These are phyloP conservation scores for Wickerhamomyces sp. DNA, from an alignment of 1,139 yeast species.

Conservation along the genomic window DNA sequence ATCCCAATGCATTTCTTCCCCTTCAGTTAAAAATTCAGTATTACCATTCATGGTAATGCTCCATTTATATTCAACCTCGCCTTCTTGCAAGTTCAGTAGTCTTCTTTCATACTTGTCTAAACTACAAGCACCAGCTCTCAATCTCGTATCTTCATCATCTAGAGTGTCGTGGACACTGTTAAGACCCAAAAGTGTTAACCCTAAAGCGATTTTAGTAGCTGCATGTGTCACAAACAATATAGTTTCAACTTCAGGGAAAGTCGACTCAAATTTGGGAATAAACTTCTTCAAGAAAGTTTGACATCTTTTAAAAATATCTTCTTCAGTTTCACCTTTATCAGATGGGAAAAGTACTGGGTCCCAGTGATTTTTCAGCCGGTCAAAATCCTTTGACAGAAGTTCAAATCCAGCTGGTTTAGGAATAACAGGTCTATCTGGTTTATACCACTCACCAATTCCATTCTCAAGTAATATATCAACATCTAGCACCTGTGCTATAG, in stretches of 20 bases:
- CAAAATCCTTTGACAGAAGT: conserved; percentile 47
- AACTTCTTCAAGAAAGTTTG: conserved; percentile 45
- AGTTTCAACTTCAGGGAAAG: conserved; percentile 50
- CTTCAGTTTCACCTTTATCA: conserved; percentile 60
- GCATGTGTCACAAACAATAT: conserved; percentile 75
- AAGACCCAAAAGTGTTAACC: conserved; percentile 58
- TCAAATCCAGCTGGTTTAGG: conserved; percentile 58
- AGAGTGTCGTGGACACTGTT: conserved; percentile 40
- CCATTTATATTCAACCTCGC: conserved; percentile 46
- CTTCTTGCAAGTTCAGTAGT: conserved; percentile 31
- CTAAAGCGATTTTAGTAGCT: conserved; percentile 76
- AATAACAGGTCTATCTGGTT: conserved; percentile 46
- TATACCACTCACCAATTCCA: conserved; percentile 74
- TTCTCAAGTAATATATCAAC: conserved; percentile 60
- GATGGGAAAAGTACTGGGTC: conserved; percentile 52
- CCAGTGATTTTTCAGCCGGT: conserved; percentile 40
- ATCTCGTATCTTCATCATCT: conserved; percentile 44
- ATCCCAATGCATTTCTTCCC: conserved; percentile 94
- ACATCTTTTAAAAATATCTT: conserved; percentile 56
- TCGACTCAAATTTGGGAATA: conserved; percentile 45
- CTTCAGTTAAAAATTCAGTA: conserved; percentile 57
- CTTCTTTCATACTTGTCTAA: conserved; percentile 46
- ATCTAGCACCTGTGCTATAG: conserved; percentile 53
- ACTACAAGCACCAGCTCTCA: conserved; percentile 55
- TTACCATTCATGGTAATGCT: conserved; percentile 58